phyloP scores from a whole-genome alignment of 768 basidiomycete genomes.

The Tricholoma furcatifolium region DNA sequence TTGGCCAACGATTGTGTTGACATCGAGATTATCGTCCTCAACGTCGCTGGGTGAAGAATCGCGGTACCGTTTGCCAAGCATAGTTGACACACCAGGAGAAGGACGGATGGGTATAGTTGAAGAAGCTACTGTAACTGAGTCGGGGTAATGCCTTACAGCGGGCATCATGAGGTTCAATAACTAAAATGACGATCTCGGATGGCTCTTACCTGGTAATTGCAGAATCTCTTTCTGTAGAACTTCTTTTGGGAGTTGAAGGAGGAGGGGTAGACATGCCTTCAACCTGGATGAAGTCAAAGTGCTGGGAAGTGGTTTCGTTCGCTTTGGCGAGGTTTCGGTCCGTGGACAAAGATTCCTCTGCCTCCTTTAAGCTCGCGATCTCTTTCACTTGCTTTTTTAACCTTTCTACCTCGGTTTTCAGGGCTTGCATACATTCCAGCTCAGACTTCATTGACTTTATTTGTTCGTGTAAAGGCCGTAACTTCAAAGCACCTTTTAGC shows the following conservation, averaged over 20 bases:
- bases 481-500: conserved; percentile 25
- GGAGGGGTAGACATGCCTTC: conserved; percentile 11
- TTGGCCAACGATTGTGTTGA: conserved; percentile 29
- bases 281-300: conserved; percentile 22
- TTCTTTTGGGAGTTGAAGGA: conserved; percentile 14
- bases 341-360: conserved; percentile 34
- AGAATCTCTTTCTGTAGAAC: not conserved
- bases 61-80: conserved; percentile 68
- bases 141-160: not conserved
- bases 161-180: too few relatives aligned
- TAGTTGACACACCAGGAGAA: conserved; percentile 42
- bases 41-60: conserved; percentile 45
- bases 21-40: conserved; percentile 42
- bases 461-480: conserved; percentile 53
- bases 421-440: conserved; percentile 33
- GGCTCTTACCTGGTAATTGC: conserved; percentile 6
- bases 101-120: conserved; percentile 14
- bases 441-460: conserved; percentile 46
- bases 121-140: not conserved
- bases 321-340: conserved; percentile 27
- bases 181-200: too few relatives aligned
- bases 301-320: conserved; percentile 15
- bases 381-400: conserved; percentile 34
- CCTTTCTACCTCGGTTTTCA: conserved; percentile 31
- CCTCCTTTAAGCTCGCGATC: conserved; percentile 30